A percentile compares a stretch with the other conserved stretches of the same genome.
These are phyloP conservation scores for Picocystis sp. DNA, from an alignment of 163 green algal genomes.

Conservation along the genomic window DNA sequence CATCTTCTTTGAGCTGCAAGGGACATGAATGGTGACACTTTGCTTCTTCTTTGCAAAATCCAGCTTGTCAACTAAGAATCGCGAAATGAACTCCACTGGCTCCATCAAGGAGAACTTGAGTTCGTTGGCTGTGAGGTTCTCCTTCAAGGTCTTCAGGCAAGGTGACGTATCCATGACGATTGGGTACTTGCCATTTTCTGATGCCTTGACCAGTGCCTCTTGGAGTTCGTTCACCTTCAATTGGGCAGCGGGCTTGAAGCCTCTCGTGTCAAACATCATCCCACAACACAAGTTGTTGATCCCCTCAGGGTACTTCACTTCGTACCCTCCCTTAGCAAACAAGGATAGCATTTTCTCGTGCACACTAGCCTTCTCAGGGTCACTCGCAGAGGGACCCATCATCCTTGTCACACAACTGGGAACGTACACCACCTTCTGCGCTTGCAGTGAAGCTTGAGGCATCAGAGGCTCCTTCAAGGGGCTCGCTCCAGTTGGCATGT, in stretches of 20 bases:
- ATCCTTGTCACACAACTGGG: conserved; percentile 86
- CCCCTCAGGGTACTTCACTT: conserved; percentile 38
- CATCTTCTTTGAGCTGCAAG: conserved; percentile 96
- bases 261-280: conserved; percentile 88
- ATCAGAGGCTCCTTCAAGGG: conserved; percentile 21
- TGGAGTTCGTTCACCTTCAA: conserved; percentile 43
- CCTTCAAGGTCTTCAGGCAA: conserved; percentile 72
- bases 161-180: conserved; percentile 84
- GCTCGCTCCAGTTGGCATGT: conserved; percentile 68
- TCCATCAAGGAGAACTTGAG: conserved; percentile 82
- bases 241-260: conserved; percentile 56
- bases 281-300: conserved; percentile 60
- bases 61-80: conserved; percentile 84
- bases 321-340: conserved; percentile 63
- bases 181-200: conserved; percentile 58
- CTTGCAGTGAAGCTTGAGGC: conserved; percentile 1
- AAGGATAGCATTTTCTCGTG: conserved; percentile 71
- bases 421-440: conserved; percentile 74
- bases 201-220: conserved; percentile 52
- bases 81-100: conserved; percentile 70
- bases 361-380: conserved; percentile 39
- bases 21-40: conserved; percentile 74
- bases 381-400: conserved; percentile 75
- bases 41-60: conserved; percentile 69
- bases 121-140: conserved; percentile 37